Percentiles rank a stretch among this genome's conserved stretches.
Evolutionary conservation across 768 basidiomycete genomes (phyloP).

Genomic region (Cantharellus anzutake): DNA sequence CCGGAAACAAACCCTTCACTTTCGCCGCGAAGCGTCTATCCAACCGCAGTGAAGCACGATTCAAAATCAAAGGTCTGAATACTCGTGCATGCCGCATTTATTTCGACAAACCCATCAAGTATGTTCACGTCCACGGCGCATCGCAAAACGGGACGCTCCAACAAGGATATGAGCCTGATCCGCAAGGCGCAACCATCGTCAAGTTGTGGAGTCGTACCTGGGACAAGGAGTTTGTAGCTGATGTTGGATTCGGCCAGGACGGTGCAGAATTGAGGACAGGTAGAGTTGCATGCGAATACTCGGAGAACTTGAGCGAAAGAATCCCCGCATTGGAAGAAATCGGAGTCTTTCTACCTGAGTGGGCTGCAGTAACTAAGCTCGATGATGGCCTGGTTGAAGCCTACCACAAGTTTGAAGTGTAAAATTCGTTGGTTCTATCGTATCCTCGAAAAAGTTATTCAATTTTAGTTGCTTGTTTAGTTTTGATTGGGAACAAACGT

Average conservation of each 20-base stretch:
- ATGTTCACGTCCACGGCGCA: conserved; percentile 24
- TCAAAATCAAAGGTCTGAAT: conserved; percentile 35
- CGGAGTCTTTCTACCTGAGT: conserved; percentile 40
- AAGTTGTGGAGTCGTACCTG: conserved; percentile 45
- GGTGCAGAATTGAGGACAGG: conserved; percentile 17
- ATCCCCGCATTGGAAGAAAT: conserved; percentile 58
- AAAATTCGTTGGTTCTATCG: not conserved
- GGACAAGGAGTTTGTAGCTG: conserved; percentile 33
- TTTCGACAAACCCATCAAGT: conserved; percentile 30
- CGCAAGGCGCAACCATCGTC: conserved; percentile 22
- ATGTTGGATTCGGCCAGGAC: conserved; percentile 26
- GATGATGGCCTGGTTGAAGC: conserved; percentile 42
- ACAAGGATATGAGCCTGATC: conserved; percentile 22
- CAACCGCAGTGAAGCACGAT: conserved; percentile 25
- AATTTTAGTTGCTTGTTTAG: too few relatives aligned
- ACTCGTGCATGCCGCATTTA: conserved; percentile 45
- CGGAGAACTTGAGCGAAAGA: conserved; percentile 32
- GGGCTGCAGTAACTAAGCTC: conserved; percentile 42
- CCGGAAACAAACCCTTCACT: not conserved
- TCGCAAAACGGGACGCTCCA: conserved; percentile 19
- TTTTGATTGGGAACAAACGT: too few relatives aligned
- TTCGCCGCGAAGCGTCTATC: conserved; percentile 22
- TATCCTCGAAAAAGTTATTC: too few relatives aligned
- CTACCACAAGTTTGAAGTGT: conserved; percentile 16
- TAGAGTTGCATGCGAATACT: conserved; percentile 42